Evolutionary conservation across 768 basidiomycete species (phyloP).

Genomic region (Hebeloma cylindrosporum): DNA sequence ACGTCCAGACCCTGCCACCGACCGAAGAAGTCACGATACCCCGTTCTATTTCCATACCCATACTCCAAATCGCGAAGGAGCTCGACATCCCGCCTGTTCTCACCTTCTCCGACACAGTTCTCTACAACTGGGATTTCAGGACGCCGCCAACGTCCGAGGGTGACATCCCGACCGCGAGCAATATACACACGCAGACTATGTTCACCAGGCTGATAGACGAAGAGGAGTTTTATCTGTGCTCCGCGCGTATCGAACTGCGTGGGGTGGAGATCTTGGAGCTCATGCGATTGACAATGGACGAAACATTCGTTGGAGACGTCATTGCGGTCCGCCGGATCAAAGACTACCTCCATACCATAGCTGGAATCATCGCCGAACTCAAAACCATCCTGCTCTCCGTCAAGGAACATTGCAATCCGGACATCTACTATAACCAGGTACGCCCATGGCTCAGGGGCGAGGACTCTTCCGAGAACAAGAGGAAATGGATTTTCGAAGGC

Average conservation of each 20-base stretch:
- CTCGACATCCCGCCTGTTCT: constrained; percentile 86
- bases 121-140: constrained; percentile 77
- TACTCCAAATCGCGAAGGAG: constrained; percentile 65
- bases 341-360: constrained; percentile 63
- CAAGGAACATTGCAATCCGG: constrained; percentile 74
- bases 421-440: constrained; percentile 70
- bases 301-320: constrained; percentile 78
- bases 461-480: constrained; percentile 49
- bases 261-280: constrained; percentile 84
- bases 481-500: constrained; percentile 51
- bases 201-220: constrained; percentile 87
- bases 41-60: constrained; percentile 69
- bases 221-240: constrained; percentile 88
- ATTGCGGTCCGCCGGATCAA: constrained; percentile 66
- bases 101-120: constrained; percentile 90
- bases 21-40: constrained; percentile 64
- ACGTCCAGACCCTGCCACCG: constrained; percentile 66
- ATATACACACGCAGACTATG: constrained; percentile 64
- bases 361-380: constrained; percentile 66
- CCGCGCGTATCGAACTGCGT: constrained; percentile 84
- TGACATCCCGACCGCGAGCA: constrained; percentile 46
- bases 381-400: constrained; percentile 64
- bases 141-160: constrained; percentile 25
- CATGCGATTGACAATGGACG: constrained; percentile 89
- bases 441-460: constrained; percentile 86